A percentile compares a stretch with the other conserved stretches of the same genome.
Conservation (phyloP, 139 green algal species). For the Coelastrella sp. region DNA sequence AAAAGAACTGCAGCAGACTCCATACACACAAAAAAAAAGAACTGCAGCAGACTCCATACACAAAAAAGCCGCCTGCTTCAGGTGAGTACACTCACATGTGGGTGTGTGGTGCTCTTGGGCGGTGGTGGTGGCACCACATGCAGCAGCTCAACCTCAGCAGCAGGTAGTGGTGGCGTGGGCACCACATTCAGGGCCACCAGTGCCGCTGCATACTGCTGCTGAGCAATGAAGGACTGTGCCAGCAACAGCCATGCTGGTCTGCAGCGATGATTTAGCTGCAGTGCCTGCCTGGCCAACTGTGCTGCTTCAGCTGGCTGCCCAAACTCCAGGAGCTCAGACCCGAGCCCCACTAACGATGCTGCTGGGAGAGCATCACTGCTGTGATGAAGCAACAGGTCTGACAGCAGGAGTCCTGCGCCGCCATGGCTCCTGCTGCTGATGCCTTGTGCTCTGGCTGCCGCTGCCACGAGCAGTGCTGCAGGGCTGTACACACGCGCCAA, state of each 20-base stretch:
- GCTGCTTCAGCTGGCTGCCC: constrained; percentile 47
- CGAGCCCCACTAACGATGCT: constrained; percentile 55
- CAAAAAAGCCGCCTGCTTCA: background rate
- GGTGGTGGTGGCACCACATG: constrained; percentile 50
- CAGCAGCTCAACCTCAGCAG: constrained; percentile 46
- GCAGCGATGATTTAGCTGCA: constrained; percentile 30
- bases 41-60: background rate
- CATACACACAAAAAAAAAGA: background rate
- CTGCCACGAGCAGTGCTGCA: constrained; percentile 54
- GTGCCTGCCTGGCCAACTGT: constrained; percentile 16
- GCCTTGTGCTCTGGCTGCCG: constrained; percentile 51
- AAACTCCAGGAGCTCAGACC: constrained; percentile 55
- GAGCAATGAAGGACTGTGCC: constrained; percentile 56
- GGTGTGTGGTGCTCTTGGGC: constrained; percentile 51
- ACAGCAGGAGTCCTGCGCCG: background rate
- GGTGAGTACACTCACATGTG: constrained; percentile 10
- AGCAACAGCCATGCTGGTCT: constrained; percentile 69
- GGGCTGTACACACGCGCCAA: constrained; percentile 34
- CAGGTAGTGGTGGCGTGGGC: constrained; percentile 59
- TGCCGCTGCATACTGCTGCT: constrained; percentile 43
- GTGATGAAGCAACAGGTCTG: constrained; percentile 19
- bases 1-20: no score
- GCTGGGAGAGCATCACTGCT: background rate
- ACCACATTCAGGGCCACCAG: constrained; percentile 69
- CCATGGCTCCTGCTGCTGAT: background rate